These are phyloP conservation scores for Tetracladium marchalianum DNA, from an alignment of 495 filamentous ascomycete genomes.

Conservation along the genomic window DNA sequence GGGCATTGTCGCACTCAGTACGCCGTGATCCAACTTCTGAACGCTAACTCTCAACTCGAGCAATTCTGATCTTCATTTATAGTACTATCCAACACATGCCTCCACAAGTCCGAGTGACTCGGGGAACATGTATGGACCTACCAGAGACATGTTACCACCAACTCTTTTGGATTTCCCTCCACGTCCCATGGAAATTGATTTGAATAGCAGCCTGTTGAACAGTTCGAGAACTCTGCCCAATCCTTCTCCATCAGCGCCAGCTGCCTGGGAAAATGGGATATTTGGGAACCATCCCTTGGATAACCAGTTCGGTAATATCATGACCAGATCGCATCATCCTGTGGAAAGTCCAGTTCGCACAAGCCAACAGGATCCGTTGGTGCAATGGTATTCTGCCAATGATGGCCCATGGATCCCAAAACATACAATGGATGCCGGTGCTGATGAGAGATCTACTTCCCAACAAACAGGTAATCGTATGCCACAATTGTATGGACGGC, in stretches of 20 bases:
- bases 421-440: constrained; percentile 7
- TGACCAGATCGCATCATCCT: constrained; percentile 6
- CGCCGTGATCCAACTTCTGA: constrained; percentile 3
- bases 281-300: constrained; percentile 1
- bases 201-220: not conserved
- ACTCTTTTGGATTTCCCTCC: constrained; percentile 12
- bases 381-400: constrained; percentile 25
- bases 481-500: constrained; percentile 2
- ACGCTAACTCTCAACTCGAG: not conserved
- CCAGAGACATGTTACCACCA: constrained; percentile 16
- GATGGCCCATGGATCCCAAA: constrained; percentile 31
- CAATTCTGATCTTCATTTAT: constrained; percentile 9
- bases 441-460: constrained; percentile 11
- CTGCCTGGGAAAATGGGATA: constrained; percentile 2
- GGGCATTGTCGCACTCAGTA: constrained; percentile 10
- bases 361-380: constrained; percentile 17
- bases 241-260: constrained; percentile 8
- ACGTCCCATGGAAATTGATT: constrained; percentile 17
- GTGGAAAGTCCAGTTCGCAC: constrained; percentile 4
- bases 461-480: constrained; percentile 10
- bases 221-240: constrained; percentile 11
- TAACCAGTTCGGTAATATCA: constrained; percentile 11
- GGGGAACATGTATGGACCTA: constrained; percentile 8
- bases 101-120: constrained; percentile 6
- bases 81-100: constrained; percentile 14